Evolutionary conservation across 257 asterid genomes (phyloP).

Genomic region (Petrea volubilis): DNA sequence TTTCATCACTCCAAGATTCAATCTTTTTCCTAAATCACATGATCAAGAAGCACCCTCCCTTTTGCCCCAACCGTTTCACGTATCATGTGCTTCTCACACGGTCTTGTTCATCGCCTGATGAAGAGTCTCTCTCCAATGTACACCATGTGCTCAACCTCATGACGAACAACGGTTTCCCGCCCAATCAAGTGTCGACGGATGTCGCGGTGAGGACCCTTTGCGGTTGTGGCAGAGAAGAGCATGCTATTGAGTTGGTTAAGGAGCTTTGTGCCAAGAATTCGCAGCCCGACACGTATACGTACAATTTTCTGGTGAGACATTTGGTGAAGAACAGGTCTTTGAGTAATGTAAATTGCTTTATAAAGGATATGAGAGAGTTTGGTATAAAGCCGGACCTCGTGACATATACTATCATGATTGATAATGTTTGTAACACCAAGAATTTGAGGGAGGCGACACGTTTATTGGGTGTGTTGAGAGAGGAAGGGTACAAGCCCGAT

Average conservation of each 20-base stretch:
- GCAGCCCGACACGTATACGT: conserved; percentile 68
- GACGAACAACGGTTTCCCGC: conserved; percentile 62
- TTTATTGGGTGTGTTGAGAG: conserved; percentile 57
- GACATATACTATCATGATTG: conserved; percentile 93
- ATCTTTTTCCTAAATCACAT: conserved; percentile 77
- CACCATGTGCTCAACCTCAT: conserved; percentile 72
- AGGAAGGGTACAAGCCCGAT: conserved; percentile 87
- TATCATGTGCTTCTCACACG: conserved; percentile 65
- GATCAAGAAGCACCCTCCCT: conserved; percentile 71
- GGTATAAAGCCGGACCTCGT: conserved; percentile 82
- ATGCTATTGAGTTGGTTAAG: conserved; percentile 71
- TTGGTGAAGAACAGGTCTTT: conserved; percentile 68
- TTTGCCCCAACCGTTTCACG: conserved; percentile 72
- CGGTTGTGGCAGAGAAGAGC: conserved; percentile 66
- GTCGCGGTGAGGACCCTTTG: conserved; percentile 83
- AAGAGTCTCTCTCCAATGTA: conserved; percentile 45
- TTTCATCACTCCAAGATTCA: conserved; percentile 75
- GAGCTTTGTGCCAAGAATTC: conserved; percentile 58
- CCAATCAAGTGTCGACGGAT: conserved; percentile 66
- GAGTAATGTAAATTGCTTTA: conserved; percentile 52
- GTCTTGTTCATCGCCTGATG: conserved; percentile 60
- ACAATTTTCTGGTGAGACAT: conserved; percentile 78
- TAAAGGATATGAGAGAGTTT: conserved; percentile 69
- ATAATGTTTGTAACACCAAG: conserved; percentile 87
- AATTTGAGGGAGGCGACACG: conserved; percentile 87